Conservation (phyloP, 2,329 filamentous ascomycete species). For the Penicillium sp. region DNA sequence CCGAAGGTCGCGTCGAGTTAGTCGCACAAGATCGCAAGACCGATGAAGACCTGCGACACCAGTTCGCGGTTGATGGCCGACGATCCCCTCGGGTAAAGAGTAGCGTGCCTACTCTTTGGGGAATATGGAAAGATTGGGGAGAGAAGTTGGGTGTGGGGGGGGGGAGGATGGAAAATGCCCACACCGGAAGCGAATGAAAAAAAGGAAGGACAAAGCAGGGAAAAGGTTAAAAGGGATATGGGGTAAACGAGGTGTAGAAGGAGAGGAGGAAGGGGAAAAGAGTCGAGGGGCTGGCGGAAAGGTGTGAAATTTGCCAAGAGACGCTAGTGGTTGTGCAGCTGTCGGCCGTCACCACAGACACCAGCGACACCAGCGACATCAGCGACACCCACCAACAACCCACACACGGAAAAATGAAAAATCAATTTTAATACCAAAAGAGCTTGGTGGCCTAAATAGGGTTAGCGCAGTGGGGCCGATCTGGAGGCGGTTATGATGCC, state of each 20-base stretch:
- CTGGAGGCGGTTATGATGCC: slow-evolving; percentile 21
- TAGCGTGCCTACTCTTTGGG: background rate
- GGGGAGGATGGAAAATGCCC: slow-evolving; percentile 5
- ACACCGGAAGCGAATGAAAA: slow-evolving; percentile 6
- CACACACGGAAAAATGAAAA: slow-evolving; percentile 1
- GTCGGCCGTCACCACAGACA: slow-evolving; percentile 20
- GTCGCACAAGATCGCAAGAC: background rate
- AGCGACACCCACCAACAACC: slow-evolving; percentile 1
- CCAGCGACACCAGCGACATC: slow-evolving; percentile 9
- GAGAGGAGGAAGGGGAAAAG: slow-evolving; percentile 18
- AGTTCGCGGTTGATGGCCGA: background rate
- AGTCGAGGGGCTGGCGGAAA: slow-evolving; percentile 30
- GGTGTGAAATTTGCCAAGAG: slow-evolving; percentile 26
- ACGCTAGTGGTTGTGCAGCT: slow-evolving; percentile 28
- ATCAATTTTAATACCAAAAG: background rate
- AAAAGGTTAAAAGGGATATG: slow-evolving; percentile 2
- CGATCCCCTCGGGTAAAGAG: background rate
- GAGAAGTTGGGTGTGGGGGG: slow-evolving; percentile 4
- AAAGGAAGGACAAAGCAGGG: slow-evolving; percentile 6
- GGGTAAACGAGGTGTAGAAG: background rate
- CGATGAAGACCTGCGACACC: background rate
- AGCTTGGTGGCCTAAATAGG: slow-evolving; percentile 17
- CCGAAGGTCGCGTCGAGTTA: background rate
- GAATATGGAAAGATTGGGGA: background rate
- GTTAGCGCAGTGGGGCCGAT: slow-evolving; percentile 24